Conservation (phyloP, 1,139 yeast genomes). For the Arxiozyma bovina region DNA sequence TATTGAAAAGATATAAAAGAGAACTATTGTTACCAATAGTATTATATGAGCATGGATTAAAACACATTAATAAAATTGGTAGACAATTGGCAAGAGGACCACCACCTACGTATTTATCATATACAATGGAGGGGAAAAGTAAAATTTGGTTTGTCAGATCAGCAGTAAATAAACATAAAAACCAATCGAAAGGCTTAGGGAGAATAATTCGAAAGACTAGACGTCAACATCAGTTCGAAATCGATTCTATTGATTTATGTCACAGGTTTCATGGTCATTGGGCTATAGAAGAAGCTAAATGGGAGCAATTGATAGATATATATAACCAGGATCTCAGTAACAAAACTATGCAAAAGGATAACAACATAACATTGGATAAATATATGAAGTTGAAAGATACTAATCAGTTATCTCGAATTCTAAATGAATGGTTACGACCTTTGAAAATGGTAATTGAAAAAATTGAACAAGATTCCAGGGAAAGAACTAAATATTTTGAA, state of each 20-base stretch:
- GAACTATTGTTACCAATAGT: constrained; percentile 24
- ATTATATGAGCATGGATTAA: constrained; percentile 17
- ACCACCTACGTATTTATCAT: constrained; percentile 18
- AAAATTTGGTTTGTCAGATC: constrained; percentile 29
- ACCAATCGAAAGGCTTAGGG: constrained; percentile 23
- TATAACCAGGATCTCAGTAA: constrained; percentile 7
- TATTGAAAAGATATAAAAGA: constrained; percentile 14
- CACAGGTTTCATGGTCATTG: constrained; percentile 14
- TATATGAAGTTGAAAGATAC: neutral
- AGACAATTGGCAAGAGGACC: constrained; percentile 20
- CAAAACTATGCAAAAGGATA: neutral
- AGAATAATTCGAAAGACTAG: constrained; percentile 17
- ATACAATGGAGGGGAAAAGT: constrained; percentile 22
- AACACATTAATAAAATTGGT: constrained; percentile 14
- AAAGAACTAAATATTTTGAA: constrained; percentile 10
- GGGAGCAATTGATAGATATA: constrained; percentile 18
- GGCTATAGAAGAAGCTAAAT: constrained; percentile 28
- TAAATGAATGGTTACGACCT: constrained; percentile 19
- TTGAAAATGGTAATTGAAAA: constrained; percentile 10
- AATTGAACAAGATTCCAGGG: constrained; percentile 8
- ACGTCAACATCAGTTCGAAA: constrained; percentile 15
- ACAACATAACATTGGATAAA: neutral
- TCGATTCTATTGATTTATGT: constrained; percentile 15
- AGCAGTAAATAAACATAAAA: constrained; percentile 20
- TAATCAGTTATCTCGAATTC: neutral